A percentile compares a stretch with the other conserved stretches of the same genome.
Evolutionary conservation across 805 yeast genomes (phyloP).

Genomic region (Wickerhamomyces silvicola): DNA sequence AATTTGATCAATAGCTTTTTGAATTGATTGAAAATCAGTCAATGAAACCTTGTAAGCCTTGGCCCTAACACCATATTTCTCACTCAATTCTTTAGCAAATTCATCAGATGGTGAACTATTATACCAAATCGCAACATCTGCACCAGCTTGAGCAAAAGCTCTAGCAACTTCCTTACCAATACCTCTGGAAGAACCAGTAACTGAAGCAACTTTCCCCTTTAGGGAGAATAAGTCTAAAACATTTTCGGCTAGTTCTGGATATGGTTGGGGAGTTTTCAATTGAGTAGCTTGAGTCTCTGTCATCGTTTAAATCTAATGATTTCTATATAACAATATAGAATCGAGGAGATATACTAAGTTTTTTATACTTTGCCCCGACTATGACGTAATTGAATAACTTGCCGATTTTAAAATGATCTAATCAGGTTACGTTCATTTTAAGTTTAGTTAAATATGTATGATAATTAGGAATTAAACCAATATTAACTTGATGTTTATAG

Average conservation of each 20-base stretch:
- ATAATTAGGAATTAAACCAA: no score
- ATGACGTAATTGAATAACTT: no score
- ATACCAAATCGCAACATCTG: slow-evolving; percentile 56
- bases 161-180: slow-evolving; percentile 79
- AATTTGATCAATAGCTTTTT: slow-evolving; percentile 29
- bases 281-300: slow-evolving; percentile 19
- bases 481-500: no score
- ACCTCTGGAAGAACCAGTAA: slow-evolving; percentile 82
- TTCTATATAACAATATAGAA: no score
- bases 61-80: slow-evolving; percentile 55
- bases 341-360: no score
- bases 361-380: no score
- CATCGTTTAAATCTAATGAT: no score
- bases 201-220: slow-evolving; percentile 78
- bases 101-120: slow-evolving; percentile 23
- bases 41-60: slow-evolving; percentile 45
- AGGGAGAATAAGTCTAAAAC: slow-evolving; percentile 69
- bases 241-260: slow-evolving; percentile 43
- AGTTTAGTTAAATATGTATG: no score
- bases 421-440: no score
- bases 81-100: slow-evolving; percentile 46
- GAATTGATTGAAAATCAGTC: slow-evolving; percentile 25
- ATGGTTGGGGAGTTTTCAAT: slow-evolving; percentile 36
- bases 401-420: no score
- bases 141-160: slow-evolving; percentile 86